Base-by-base conservation (phyloP, 1,139 yeast genomes). In the Geotrichum australiense region DNA sequence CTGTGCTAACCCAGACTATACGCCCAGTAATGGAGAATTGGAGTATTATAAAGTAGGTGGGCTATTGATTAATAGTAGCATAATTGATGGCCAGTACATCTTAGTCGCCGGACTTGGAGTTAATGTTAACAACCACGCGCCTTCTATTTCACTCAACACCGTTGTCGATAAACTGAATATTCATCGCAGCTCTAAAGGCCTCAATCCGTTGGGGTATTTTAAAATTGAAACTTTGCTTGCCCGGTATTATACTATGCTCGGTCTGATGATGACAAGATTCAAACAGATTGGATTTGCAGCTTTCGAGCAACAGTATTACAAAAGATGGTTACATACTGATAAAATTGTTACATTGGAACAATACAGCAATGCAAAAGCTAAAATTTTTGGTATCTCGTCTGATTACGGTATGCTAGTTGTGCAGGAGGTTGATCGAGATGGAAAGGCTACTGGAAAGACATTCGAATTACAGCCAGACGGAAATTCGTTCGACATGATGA, bases 381-480 rank as follows among this genome's bases (percentile, higher is more conserved):
- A 66, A 30, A 77, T 93, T 36, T 66, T 71, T 32, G 98, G 98
- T 1, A 89, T 93, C 34, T 80, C 94, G 0, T 67, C 71, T 2
- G 94, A 86, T 41, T 82, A 79, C 58, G 99, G 98, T 0, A 66
- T 89, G 62, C 65, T 93, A 45, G 64, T 80, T 19, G 98, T 85
- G 1, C 77, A 76, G 47, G 95, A 84, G 51, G 62, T 77, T 5
- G 56, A 62, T 15, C 69, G 69, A 30, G 56, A 53, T 15, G 22
- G 37, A 27, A 39, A 22, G 30, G 64, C 66, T 11, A 74, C 77
- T 3, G 82, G 85, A 1, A 51, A 42, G 31, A 63, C 59, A 3
- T 78, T 73, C 51, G 82, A 85, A 53, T 65, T 93, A 37, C 97
- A 87, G 59, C 98, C 99, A 0, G 98, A 93, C 59, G 98, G 98